Percentiles rank a stretch among this genome's conserved stretches.
Conservation (phyloP, 768 basidiomycete genomes). For the Russula ochroleuca region DNA sequence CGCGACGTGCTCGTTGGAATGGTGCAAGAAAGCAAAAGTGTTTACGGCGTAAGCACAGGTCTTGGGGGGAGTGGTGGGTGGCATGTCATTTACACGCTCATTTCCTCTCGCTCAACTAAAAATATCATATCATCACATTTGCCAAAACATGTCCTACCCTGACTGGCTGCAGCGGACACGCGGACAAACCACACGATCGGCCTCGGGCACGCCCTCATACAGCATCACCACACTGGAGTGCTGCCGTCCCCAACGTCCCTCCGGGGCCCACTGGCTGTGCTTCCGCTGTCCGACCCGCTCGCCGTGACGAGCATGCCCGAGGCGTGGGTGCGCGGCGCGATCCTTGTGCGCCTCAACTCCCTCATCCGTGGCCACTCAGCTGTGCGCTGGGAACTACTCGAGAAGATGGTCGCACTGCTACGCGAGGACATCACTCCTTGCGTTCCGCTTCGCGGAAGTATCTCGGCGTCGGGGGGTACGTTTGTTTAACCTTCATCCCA, state of each 20-base stretch:
- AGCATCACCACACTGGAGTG: constrained; percentile 77
- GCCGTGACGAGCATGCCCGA: constrained; percentile 72
- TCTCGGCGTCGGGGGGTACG: constrained; percentile 78
- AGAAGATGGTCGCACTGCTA: constrained; percentile 71
- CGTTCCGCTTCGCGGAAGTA: constrained; percentile 81
- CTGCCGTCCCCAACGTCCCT: constrained; percentile 44
- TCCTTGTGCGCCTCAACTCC: constrained; percentile 83
- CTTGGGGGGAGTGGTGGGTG: constrained; percentile 71
- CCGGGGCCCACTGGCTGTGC: constrained; percentile 41
- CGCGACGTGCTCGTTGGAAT: constrained; percentile 62
- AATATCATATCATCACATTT: neutral
- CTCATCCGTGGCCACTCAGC: constrained; percentile 86
- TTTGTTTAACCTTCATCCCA: neutral
- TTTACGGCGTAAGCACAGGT: constrained; percentile 84
- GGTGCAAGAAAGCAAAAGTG: constrained; percentile 59
- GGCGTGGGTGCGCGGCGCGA: constrained; percentile 86
- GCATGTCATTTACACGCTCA: neutral
- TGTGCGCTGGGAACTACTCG: constrained; percentile 73
- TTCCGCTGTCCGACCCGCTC: constrained; percentile 70
- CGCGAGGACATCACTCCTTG: constrained; percentile 68
- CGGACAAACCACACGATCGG: constrained; percentile 71
- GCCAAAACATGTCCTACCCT: neutral
- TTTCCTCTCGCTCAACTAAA: neutral
- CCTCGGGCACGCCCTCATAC: constrained; percentile 72
- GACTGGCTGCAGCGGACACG: constrained; percentile 58